Conservation (phyloP, 2,329 filamentous ascomycete species). For the Botrytis squamosa region DNA sequence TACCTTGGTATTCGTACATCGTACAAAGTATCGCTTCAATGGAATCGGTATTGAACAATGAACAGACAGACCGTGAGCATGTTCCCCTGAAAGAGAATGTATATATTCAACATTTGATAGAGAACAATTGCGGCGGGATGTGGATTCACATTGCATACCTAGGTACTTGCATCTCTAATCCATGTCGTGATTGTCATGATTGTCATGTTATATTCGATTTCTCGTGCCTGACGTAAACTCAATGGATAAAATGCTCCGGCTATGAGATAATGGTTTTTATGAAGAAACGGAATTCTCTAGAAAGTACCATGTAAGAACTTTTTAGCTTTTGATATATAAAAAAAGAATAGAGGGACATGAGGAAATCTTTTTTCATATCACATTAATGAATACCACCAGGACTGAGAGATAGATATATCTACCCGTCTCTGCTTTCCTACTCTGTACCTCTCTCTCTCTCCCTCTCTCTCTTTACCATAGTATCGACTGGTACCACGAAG, state of each 20-base stretch:
- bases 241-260: constrained; percentile 5
- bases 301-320: background rate
- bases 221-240: constrained; percentile 14
- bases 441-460: too few species aligned
- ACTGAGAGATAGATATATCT: background rate
- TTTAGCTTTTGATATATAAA: background rate
- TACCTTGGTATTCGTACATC: too few species aligned
- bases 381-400: background rate
- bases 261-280: constrained; percentile 12
- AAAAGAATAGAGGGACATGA: background rate
- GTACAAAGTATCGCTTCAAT: background rate
- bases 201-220: background rate
- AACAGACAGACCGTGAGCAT: background rate
- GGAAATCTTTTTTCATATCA: background rate
- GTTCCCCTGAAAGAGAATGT: too few species aligned
- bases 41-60: background rate
- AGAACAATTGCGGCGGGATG: background rate
- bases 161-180: background rate
- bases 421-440: background rate
- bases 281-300: constrained; percentile 2
- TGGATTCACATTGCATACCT: background rate
- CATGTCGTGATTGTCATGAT: background rate
- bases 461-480: too few species aligned
- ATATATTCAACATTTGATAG: background rate
- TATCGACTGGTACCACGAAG: background rate